Evolutionary conservation across 1,139 yeast genomes (phyloP).

Genomic region (Saccharomyces hybrid): DNA sequence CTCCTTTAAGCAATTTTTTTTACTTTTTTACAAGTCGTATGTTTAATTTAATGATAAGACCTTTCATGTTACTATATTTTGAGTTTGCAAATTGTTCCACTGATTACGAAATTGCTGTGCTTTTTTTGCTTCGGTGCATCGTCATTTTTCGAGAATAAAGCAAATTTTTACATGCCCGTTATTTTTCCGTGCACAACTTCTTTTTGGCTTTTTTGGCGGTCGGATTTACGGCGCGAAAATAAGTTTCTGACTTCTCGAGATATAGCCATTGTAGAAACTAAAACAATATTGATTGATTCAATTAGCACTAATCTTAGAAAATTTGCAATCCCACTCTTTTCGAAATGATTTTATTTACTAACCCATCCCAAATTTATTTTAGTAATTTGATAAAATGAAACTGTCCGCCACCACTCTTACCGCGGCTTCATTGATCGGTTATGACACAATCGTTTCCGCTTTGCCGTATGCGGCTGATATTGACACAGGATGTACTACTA

Average conservation of each 20-base stretch:
- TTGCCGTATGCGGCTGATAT: slow-evolving; percentile 26
- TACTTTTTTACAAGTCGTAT: background rate
- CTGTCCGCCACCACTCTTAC: slow-evolving; percentile 30
- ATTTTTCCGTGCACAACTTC: background rate
- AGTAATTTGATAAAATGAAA: slow-evolving; percentile 28
- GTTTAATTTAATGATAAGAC: background rate
- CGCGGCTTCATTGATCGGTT: slow-evolving; percentile 5
- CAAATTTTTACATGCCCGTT: background rate
- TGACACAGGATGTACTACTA: slow-evolving; percentile 1
- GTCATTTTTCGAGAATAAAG: background rate
- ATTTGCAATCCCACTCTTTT: background rate
- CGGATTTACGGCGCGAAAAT: background rate
- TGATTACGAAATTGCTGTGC: background rate
- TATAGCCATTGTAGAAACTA: background rate
- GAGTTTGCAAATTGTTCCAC: background rate
- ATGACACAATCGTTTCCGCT: slow-evolving; percentile 17
- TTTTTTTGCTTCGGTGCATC: background rate
- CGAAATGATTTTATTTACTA: background rate
- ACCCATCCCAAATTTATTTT: background rate
- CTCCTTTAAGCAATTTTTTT: background rate
- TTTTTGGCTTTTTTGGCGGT: background rate
- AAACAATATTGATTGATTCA: background rate
- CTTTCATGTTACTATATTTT: background rate
- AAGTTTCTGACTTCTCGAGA: background rate
- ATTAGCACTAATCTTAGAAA: background rate